Percentiles rank a stretch among this genome's conserved stretches.
These are phyloP conservation scores for Aspergillus sparsus DNA, from an alignment of 495 filamentous ascomycete genomes.

Conservation along the genomic window DNA sequence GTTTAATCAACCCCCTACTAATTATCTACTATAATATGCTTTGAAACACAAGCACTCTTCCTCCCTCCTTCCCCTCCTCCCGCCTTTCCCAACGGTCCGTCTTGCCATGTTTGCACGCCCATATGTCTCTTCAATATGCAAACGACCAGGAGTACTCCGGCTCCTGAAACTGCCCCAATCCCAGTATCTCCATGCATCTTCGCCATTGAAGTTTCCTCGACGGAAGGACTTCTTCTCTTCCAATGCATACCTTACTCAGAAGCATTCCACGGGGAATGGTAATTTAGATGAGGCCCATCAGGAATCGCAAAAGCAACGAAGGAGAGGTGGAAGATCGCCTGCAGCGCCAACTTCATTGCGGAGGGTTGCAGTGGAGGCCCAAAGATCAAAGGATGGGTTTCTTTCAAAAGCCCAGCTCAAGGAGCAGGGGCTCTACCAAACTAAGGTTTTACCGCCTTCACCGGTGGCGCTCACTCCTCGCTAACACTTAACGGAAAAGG, in stretches of 20 bases:
- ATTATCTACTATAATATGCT: constrained; percentile 3
- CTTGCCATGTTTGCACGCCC: constrained; percentile 40
- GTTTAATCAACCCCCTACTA: background rate
- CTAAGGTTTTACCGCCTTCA: constrained; percentile 35
- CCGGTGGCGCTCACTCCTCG: constrained; percentile 1
- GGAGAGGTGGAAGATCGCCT: constrained; percentile 46
- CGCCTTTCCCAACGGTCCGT: constrained; percentile 5
- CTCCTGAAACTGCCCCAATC: constrained; percentile 30
- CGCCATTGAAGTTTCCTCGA: constrained; percentile 35
- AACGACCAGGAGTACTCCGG: constrained; percentile 27
- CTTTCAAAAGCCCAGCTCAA: constrained; percentile 40
- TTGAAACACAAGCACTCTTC: background rate
- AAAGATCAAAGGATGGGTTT: constrained; percentile 55
- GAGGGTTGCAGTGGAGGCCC: constrained; percentile 60
- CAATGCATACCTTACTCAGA: constrained; percentile 44
- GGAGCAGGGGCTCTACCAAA: constrained; percentile 46
- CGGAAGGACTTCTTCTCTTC: constrained; percentile 55
- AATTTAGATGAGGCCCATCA: constrained; percentile 20
- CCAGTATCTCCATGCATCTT: constrained; percentile 45
- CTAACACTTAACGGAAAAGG: constrained; percentile 45
- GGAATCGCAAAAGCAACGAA: constrained; percentile 43
- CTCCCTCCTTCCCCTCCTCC: constrained; percentile 14
- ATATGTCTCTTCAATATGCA: constrained; percentile 37
- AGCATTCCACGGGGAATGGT: constrained; percentile 29
- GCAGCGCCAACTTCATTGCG: constrained; percentile 57